These are phyloP conservation scores for Gnetum montanum DNA, from an alignment of 75 land plant genomes.

Conservation along the genomic window DNA sequence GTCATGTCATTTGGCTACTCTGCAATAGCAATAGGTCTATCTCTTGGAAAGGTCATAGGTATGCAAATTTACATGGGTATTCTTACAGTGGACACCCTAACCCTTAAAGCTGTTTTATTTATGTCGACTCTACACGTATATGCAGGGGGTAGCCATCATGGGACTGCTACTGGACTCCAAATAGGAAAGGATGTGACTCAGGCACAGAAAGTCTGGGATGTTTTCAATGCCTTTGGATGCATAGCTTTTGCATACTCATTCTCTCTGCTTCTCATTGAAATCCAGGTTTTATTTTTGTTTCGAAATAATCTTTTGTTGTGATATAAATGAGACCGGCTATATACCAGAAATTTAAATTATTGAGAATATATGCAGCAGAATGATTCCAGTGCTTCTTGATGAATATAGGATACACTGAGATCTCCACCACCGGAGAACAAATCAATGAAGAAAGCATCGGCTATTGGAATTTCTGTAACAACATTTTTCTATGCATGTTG, in stretches of 20 bases:
- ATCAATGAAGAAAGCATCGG: slow-evolving; percentile 13
- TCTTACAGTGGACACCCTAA: too few relatives aligned
- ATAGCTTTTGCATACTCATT: slow-evolving; percentile 28
- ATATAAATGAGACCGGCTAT: neutral
- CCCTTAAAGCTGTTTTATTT: too few relatives aligned
- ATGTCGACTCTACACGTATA: too few relatives aligned
- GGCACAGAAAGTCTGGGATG: slow-evolving; percentile 19
- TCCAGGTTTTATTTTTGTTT: slow-evolving; percentile 7
- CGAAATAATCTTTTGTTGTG: neutral
- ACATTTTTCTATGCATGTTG: slow-evolving; percentile 9
- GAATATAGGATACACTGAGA: slow-evolving; percentile 15
- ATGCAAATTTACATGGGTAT: too few relatives aligned
- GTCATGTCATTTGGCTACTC: too few relatives aligned
- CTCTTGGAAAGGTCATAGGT: too few relatives aligned
- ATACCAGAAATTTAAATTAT: neutral
- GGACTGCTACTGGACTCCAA: slow-evolving; percentile 18
- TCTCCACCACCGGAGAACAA: slow-evolving; percentile 16
- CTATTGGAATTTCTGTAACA: slow-evolving; percentile 3
- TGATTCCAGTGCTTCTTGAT: neutral
- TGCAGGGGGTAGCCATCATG: slow-evolving; percentile 18
- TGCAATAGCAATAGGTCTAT: too few relatives aligned
- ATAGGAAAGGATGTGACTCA: slow-evolving; percentile 12
- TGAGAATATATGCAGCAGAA: neutral
- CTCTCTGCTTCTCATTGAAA: slow-evolving; percentile 21
- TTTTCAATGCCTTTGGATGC: slow-evolving; percentile 28